Evolutionary conservation across 257 asterid genomes (phyloP).

Genomic region (Nicotiana noctiflora): DNA sequence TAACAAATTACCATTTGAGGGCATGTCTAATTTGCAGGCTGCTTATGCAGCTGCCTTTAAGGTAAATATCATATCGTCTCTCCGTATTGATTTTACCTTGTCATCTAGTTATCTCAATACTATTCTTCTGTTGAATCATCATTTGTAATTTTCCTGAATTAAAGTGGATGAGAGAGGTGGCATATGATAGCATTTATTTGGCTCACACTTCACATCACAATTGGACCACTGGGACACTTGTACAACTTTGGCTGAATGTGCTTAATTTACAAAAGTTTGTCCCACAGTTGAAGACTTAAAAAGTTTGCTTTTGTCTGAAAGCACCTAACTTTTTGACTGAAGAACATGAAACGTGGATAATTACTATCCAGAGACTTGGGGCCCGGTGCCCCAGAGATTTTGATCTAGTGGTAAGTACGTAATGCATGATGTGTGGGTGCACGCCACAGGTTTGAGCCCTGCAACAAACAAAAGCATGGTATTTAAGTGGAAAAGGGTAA

Average conservation of each 20-base stretch:
- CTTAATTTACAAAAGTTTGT: not conserved
- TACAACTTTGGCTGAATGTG: not conserved
- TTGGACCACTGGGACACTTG: slow-evolving; percentile 17
- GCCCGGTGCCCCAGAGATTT: not conserved
- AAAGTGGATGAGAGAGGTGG: not conserved
- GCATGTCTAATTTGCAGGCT: slow-evolving; percentile 97
- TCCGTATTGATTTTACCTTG: not conserved
- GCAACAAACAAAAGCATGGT: not conserved
- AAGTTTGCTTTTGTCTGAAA: not conserved
- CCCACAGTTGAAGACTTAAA: not conserved
- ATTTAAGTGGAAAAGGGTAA: not conserved
- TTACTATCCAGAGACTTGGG: not conserved
- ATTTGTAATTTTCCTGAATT: not conserved
- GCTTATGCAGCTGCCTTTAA: slow-evolving; percentile 99
- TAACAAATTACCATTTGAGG: slow-evolving; percentile 75
- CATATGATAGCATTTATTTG: slow-evolving; percentile 4
- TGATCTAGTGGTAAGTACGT: not conserved
- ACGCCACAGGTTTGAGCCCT: no score
- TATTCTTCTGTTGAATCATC: not conserved
- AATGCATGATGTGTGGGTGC: not conserved
- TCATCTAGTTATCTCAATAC: not conserved
- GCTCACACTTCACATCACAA: not conserved
- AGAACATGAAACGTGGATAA: not conserved
- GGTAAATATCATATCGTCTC: slow-evolving; percentile 27
- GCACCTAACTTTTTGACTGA: not conserved